Evolutionary conservation across 2,329 filamentous ascomycete species (phyloP), one percentile per base, ranked within the genome.

Genomic region (Penicillium sp.): DNA sequence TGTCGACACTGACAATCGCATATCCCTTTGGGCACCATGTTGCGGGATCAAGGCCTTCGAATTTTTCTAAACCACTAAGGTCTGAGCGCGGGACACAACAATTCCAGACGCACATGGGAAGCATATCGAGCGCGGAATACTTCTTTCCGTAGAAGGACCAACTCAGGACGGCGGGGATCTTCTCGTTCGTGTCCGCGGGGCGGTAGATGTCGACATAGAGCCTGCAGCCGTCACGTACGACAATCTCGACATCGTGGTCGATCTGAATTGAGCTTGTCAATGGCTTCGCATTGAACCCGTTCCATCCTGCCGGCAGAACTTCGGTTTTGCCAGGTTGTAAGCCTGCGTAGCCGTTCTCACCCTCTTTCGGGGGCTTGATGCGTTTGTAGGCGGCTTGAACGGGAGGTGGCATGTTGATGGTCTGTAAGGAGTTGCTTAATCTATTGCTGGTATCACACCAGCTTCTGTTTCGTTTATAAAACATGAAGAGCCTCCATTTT

Each of bases 61-160:
- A 82, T 47, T 79, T 81, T 62, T 82, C 77, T 17, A 71, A 49
- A n/a, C 68, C 70, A 48, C 67, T 69, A 6, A 73, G 65, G 9
- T 65, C 62, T 2, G 31, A 65, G 1, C 63, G 59, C 5, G 71
- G 70, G 2, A 82, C 73, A 7, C 79, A 77, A 55, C 75, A 76
- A 38, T 78, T 74, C 75, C 75, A 78, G 5, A 73, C 70, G 1
- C 71, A 74, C 69, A 78, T 80, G 1, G 75, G 70, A 3, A 79
- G 69, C 70, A 79, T 79, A 19, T 73, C 67, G 15, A 80, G 65
- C 3, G 75, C 75, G 17, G 72, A 76, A 61, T 76, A 80, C 60
- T 79, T 77, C 64, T 84, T 83, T 21, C 82, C 82, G 61, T 79
- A 83, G 15, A 75, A 76, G 7, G 74, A 77, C 79, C 79, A 84